Evolutionary conservation across 768 basidiomycete species (phyloP), one percentile per base, ranked within the genome.

Genomic region (Amanita pseudoporphyria): DNA sequence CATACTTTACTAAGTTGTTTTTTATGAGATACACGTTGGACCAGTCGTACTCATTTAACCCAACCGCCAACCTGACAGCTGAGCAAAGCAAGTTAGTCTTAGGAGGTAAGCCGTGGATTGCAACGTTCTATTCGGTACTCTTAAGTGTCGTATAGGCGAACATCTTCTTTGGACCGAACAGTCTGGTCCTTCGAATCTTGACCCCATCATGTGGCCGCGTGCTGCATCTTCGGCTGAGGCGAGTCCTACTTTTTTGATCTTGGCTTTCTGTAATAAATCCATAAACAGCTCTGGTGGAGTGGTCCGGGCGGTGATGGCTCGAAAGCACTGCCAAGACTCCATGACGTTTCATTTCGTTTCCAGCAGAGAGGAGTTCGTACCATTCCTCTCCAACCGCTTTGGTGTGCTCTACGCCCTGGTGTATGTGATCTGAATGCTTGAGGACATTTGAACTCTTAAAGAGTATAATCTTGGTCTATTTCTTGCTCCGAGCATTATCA

Each of bases 111-210:
- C 62, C 7, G 12, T 19, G 3, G 44, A 13, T 13, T n/a, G 37
- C 13, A 33, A 38, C 53, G 12, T 44, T 40, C 12, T 14, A 26
- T 26, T 22, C 35, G 19, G 18, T 10, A 54, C 31, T 51, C 9
- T 10, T 41, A 3, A 49, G 12, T 37, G 16, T 14, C 38, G 6
- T 36, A 31, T 14, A 79, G 78, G 79, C 5, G 73, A 87, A 61
- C 77, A 81, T 14, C 71, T 81, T 1, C 69, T 89, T 9, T 89
- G 84, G 84, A 74, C 80, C 1, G 87, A 89, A 59, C 85, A 88
- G 60, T 76, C 82, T 2, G 71, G 74, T 31, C 74, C 82, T 9
- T 61, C 70, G 31, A 88, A 83, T 60, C 64, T 88, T 38, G 86
- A 89, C 58, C 53, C 74, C 9, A 77, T 78, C 38, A 67, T 75